A percentile compares a stretch with the other conserved stretches of the same genome.
Evolutionary conservation across 345 rosid genomes (phyloP).

Genomic region (Cochlearia excelsa): DNA sequence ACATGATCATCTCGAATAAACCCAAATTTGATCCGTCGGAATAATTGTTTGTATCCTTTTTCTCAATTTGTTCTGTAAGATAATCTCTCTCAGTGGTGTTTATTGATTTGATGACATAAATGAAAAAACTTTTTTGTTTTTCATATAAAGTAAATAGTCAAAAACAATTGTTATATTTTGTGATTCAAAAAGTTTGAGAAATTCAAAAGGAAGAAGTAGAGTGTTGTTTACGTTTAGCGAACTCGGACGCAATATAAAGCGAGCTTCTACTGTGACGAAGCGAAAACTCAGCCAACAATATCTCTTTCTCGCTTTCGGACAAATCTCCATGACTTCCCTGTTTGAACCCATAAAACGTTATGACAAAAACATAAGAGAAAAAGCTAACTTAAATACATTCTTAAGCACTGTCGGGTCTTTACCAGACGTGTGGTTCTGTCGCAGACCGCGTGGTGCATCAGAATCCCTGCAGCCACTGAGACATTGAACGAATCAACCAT

Average conservation of each 20-base stretch:
- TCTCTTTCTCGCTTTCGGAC: conserved; percentile 59
- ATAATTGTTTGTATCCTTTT: conserved; percentile 6
- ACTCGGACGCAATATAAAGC: conserved; percentile 60
- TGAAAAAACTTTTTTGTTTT: background rate
- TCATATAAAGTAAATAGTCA: background rate
- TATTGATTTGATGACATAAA: conserved; percentile 13
- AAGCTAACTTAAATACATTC: background rate
- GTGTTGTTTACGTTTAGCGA: conserved; percentile 49
- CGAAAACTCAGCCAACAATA: conserved; percentile 79
- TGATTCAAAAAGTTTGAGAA: background rate
- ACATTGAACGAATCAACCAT: conserved; percentile 98
- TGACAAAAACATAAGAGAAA: background rate
- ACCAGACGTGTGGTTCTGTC: conserved; percentile 82
- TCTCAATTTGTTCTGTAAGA: background rate
- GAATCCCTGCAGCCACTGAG: conserved; percentile 91
- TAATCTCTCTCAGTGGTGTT: too few relatives aligned
- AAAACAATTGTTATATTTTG: too few relatives aligned
- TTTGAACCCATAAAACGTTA: background rate
- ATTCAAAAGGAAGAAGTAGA: conserved; percentile 5
- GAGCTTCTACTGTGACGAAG: conserved; percentile 80
- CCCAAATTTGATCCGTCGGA: background rate
- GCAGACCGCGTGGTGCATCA: conserved; percentile 90
- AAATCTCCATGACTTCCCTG: conserved; percentile 92
- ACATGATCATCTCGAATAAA: conserved; percentile 78
- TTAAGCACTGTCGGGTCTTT: conserved; percentile 12